Conservation (phyloP, 352 stramenopile species). For the Pythium plurisporium region DNA sequence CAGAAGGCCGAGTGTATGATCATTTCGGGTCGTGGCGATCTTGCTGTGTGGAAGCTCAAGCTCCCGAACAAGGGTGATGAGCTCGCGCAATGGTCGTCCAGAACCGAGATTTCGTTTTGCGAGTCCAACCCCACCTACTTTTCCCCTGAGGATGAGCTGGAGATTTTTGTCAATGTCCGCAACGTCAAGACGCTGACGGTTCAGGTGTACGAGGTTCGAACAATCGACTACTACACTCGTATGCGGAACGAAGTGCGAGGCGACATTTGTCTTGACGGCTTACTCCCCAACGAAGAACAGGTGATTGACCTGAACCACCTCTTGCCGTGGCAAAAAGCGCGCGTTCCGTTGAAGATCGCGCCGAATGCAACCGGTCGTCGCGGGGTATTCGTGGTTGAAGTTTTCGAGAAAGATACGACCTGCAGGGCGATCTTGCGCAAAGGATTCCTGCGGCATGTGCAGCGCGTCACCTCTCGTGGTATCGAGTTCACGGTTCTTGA, state of each 20-base stretch:
- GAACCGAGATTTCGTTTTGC: slow-evolving; percentile 38
- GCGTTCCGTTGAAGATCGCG: slow-evolving; percentile 26
- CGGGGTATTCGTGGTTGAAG: slow-evolving; percentile 58
- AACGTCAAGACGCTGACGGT: slow-evolving; percentile 52
- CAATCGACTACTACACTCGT: slow-evolving; percentile 48
- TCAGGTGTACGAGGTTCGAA: slow-evolving; percentile 61
- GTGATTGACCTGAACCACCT: slow-evolving; percentile 45
- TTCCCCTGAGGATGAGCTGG: slow-evolving; percentile 32
- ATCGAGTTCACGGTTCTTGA: slow-evolving; percentile 52
- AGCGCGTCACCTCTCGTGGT: slow-evolving; percentile 37
- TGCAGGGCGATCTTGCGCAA: slow-evolving; percentile 57
- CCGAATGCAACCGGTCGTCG: slow-evolving; percentile 14
- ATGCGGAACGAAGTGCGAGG: slow-evolving; percentile 41
- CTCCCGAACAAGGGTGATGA: slow-evolving; percentile 23
- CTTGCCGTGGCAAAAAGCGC: slow-evolving; percentile 36
- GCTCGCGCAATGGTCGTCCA: slow-evolving; percentile 18
- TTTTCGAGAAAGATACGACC: slow-evolving; percentile 49
- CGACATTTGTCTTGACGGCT: slow-evolving; percentile 49
- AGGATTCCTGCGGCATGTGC: slow-evolving; percentile 45
- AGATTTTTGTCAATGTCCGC: slow-evolving; percentile 34
- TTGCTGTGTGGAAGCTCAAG: slow-evolving; percentile 28
- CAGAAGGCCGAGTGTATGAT: slow-evolving; percentile 20
- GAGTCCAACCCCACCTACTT: slow-evolving; percentile 51
- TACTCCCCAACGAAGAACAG: slow-evolving; percentile 54
- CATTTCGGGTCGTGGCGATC: not conserved